These are phyloP conservation scores for Arthromyces matolae DNA, from an alignment of 768 basidiomycete species.

Conservation along the genomic window DNA sequence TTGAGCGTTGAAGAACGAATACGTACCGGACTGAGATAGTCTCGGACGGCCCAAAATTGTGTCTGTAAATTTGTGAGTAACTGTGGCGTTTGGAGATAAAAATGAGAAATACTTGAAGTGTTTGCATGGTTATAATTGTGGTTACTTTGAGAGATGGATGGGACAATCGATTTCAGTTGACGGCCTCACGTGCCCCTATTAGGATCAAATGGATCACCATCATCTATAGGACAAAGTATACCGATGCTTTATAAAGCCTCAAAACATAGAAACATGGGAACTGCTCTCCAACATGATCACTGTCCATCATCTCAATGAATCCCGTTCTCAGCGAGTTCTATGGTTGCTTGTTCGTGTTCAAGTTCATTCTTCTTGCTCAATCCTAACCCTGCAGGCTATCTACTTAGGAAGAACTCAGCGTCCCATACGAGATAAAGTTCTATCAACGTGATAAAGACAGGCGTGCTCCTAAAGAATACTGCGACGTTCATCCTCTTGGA, in stretches of 20 bases:
- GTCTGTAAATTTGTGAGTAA: constrained; percentile 8
- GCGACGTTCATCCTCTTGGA: constrained; percentile 34
- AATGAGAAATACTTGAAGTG: constrained; percentile 32
- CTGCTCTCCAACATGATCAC: no score
- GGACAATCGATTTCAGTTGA: constrained; percentile 28
- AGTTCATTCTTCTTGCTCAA: no score
- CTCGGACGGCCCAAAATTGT: constrained; percentile 53
- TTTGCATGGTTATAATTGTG: constrained; percentile 34
- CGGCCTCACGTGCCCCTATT: constrained; percentile 28
- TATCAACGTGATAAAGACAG: constrained; percentile 23
- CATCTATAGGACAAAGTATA: no score
- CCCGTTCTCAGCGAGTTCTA: constrained; percentile 46
- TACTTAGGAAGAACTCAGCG: constrained; percentile 42
- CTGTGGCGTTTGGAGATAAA: neutral
- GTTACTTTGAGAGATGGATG: constrained; percentile 15
- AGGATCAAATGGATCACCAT: no score
- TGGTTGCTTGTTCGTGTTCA: constrained; percentile 36
- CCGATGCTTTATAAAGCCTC: no score
- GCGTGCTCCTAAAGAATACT: constrained; percentile 33
- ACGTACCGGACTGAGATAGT: constrained; percentile 83
- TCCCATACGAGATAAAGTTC: constrained; percentile 36
- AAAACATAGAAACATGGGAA: no score
- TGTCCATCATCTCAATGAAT: constrained; percentile 45
- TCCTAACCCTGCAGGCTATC: no score
- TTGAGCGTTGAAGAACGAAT: constrained; percentile 10